Base-by-base conservation (phyloP, 2,329 filamentous ascomycete genomes). In the Fusarium mundagurra region DNA sequence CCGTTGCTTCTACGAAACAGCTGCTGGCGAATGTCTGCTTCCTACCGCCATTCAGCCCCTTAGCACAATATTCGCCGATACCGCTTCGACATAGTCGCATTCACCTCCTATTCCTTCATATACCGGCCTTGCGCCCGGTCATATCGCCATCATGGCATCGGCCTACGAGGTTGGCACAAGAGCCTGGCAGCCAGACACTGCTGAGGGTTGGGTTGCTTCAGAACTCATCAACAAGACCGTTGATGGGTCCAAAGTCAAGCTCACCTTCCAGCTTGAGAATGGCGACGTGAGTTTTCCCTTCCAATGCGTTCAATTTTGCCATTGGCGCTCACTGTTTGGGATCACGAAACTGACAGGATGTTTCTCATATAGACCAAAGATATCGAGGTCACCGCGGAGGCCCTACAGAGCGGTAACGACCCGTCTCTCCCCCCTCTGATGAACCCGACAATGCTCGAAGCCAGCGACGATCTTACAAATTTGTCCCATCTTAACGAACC, bases 361-460 rank as follows among this genome's bases (percentile, higher is more conserved):
- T 72, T 63, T 54, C 53, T 50, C 53, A 34, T 70, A 22, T 73
- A 76, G 95, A 91, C 89, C 81, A 96, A 94, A 87, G 91, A 89
- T 17, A 85, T 98, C 81, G 91, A 94, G 83, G 93, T 96, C 75
- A 93, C 94, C 22, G 84, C 91, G 72, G 90, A 92, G 77, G 94
- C 92, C 78, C 87, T 99, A 75, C 90, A 93, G 83, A 91, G 92
- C 80, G 92, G 92, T 82, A 93, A 91, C 80, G 92, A 95, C 84
- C 86, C 92, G 61, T 91, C 91, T 65, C 88, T 99, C 73, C 96
- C 96, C 54, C 96, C 96, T 58, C 85, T 99, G 79, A 98, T 98
- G 95, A 99, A 99, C 84, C 96, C 96, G 76, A 90, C 96, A 60
- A 97, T 98, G 91, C 93, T 99, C 77, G 96, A 99, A 89, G 96